Evolutionary conservation across 768 basidiomycete genomes (phyloP), one percentile per base, ranked within the genome.

Genomic region (Psilocybe subaeruginosa): DNA sequence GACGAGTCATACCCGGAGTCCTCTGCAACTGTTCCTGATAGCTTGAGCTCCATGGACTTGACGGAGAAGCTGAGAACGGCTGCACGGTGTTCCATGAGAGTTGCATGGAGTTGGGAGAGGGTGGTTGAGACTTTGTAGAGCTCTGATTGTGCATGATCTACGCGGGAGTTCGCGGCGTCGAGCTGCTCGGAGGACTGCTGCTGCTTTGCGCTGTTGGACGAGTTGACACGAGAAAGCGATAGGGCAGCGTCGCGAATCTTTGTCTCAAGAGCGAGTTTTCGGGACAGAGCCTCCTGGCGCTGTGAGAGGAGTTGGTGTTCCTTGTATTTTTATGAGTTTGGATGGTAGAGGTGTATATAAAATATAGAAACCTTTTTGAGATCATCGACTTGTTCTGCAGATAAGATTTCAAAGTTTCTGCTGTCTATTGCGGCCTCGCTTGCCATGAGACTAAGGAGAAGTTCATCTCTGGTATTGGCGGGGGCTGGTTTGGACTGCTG

Each of bases 401-500:
- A 85, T 47, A 96, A 79, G 19, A 97, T 88, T 56, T 89, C 86
- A 70, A 85, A 92, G 48, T 86, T 86, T 31, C 91, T 87, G 68
- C 92, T 92, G 68, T 98, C 95, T n/a, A 98, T 88, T 45, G 93
- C 86, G 4, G 97, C 97, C 74, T 98, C 95, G 57, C 95, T 95
- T 45, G 95, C 92, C 64, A 99, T 78, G 43, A 99, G 82, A 71
- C 91, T 92, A 71, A 97, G 83, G 64, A 98, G 82, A 49, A 99
- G 83, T 63, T 95, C 92, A 68, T 97, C 95, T 48, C 89, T 82
- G 14, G 85, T 85, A 63, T 85, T 88, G 30, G 83, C 72, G 9
- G 61, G 61, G 7, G 19, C 51, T 3, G 56, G 47, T 4, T 39
- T 55, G 35, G 49, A 56, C 50, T 39, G 50, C 51, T 49, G 47